A percentile compares a stretch with the other conserved stretches of the same genome.
phyloP scores from a whole-genome alignment of 2,329 filamentous ascomycete species.

The Zymoseptoria crescenta region DNA sequence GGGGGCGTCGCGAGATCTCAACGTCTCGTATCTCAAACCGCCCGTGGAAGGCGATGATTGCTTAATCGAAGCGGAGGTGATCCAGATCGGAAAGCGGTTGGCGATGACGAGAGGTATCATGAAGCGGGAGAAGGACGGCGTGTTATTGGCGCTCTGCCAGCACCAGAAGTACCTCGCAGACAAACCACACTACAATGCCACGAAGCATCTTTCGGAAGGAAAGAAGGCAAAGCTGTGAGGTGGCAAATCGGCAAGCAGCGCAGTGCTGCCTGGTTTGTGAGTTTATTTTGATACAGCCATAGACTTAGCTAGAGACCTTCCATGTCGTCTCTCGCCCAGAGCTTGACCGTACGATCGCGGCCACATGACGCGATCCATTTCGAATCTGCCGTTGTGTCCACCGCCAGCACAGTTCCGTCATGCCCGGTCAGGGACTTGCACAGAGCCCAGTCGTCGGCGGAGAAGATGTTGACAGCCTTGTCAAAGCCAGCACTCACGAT shows the following conservation, averaged over 20 bases:
- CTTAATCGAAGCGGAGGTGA: conserved; percentile 35
- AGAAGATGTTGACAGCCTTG: conserved; percentile 90
- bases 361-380: conserved; percentile 92
- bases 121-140: conserved; percentile 26
- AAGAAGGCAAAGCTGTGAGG: background rate
- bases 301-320: conserved; percentile 32
- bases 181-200: conserved; percentile 5
- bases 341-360: conserved; percentile 88
- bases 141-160: conserved; percentile 22
- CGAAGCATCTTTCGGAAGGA: background rate
- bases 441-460: conserved; percentile 89
- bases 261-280: background rate
- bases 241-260: background rate
- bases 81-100: conserved; percentile 35
- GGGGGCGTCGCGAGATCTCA: conserved; percentile 34
- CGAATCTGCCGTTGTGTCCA: conserved; percentile 77
- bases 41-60: conserved; percentile 32
- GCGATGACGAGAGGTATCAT: conserved; percentile 34
- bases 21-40: conserved; percentile 38
- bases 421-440: conserved; percentile 84
- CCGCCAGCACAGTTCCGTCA: conserved; percentile 82
- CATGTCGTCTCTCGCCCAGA: conserved; percentile 83
- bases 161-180: conserved; percentile 18
- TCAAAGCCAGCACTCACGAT: conserved; percentile 89
- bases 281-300: background rate